Evolutionary conservation across 768 basidiomycete species (phyloP), one percentile per base, ranked within the genome.

Genomic region (Hemileccinum impolitum): DNA sequence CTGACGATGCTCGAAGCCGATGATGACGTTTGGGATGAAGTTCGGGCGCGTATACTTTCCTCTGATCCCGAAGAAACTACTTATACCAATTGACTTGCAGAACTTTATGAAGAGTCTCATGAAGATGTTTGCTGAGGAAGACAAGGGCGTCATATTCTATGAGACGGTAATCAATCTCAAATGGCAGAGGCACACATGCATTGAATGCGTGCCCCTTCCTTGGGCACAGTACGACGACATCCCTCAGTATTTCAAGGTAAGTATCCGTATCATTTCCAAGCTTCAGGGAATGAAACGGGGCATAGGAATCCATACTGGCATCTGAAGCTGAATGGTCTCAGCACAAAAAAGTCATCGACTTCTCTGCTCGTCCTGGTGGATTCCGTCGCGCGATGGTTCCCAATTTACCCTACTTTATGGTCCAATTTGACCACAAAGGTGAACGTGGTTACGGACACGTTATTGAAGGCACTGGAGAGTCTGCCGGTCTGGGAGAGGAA

Each of bases 361-460:
- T 99, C 65, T 81, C 90, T 3, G 72, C 82, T 9, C 76, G 92
- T 4, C 90, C 92, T 1, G 94, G 95, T 15, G 95, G 95, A 3
- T 98, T 98, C 75, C 77, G 94, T 36, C 80, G 95, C 0, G 84
- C 90, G 21, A 90, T 99, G 87, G 95, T 99, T 11, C 85, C 94
- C 3, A 96, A 97, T 61, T 72, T 99, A 26, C 96, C 96, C 1
- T 99, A 99, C 69, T 99, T 99, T 61, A 95, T 94, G 91, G 90
- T 98, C 7, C 94, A 95, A 59, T 99, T 95, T 67, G 96, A 99
- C 69, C 78, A 98, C 69, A 97, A 94, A 61, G 94, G 96, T 21
- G 94, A 97, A 69, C 93, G 91, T 62, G 96, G 96, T 2, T 99
- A 93, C 63, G 96, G 96, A 0, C 96, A 99, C 68, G 90, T 99